These are phyloP conservation scores for Kwoniella dendrophila DNA, from an alignment of 768 basidiomycete species.

Conservation along the genomic window DNA sequence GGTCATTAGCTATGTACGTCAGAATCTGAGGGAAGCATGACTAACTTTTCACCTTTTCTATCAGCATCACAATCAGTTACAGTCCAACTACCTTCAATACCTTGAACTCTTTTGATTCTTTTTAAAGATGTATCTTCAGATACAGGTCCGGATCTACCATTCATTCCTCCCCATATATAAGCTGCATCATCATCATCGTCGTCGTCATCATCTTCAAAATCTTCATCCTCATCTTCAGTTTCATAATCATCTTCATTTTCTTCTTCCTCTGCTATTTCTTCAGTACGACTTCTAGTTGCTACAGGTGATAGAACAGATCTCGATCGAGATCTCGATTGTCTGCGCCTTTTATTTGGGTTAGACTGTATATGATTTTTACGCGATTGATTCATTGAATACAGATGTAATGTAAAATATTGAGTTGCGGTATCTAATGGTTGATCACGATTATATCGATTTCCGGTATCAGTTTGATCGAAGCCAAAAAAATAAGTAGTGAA, in stretches of 20 bases:
- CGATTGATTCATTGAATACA: conserved; percentile 62
- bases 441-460: conserved; percentile 37
- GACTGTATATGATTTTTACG: conserved; percentile 42
- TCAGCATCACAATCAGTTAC: conserved; percentile 93
- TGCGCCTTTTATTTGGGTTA: conserved; percentile 63
- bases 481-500: not conserved
- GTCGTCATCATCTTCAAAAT: conserved; percentile 58
- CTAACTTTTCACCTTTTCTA: conserved; percentile 67
- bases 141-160: conserved; percentile 26
- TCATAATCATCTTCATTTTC: conserved; percentile 55
- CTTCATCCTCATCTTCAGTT: conserved; percentile 59
- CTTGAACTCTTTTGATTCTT: conserved; percentile 66
- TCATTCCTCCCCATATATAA: conserved; percentile 48
- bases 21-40: conserved; percentile 2
- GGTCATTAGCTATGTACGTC: conserved; percentile 11
- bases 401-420: conserved; percentile 81
- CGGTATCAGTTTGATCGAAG: conserved; percentile 39
- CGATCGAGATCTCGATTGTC: conserved; percentile 32
- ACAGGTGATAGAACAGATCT: conserved; percentile 20
- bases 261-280: conserved; percentile 59
- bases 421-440: conserved; percentile 65
- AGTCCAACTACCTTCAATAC: conserved; percentile 80
- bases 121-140: conserved; percentile 53
- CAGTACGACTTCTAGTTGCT: conserved; percentile 28
- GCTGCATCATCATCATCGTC: conserved; percentile 59